Evolutionary conservation across 345 rosid species (phyloP).

Genomic region (Populus ilicifolia): DNA sequence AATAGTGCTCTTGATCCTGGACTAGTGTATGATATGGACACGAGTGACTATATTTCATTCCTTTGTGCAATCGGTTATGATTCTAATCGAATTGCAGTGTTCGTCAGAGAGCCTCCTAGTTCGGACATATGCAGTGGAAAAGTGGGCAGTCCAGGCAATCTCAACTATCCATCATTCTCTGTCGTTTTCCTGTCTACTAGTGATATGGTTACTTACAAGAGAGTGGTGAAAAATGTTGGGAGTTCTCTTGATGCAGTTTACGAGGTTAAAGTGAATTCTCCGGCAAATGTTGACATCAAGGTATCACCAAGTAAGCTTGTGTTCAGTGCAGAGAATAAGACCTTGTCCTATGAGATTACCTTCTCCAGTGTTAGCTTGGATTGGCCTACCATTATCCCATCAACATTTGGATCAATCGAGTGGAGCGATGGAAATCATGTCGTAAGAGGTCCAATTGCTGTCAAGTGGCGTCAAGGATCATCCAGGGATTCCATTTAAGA

Average conservation of each 20-base stretch:
- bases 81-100: slow-evolving; percentile 46
- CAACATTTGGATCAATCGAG: slow-evolving; percentile 61
- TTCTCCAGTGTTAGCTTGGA: slow-evolving; percentile 45
- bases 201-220: slow-evolving; percentile 45
- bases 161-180: slow-evolving; percentile 30
- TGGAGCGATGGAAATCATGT: slow-evolving; percentile 74
- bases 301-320: slow-evolving; percentile 63
- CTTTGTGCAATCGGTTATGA: slow-evolving; percentile 82
- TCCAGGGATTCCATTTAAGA: slow-evolving; percentile 42
- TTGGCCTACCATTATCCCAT: slow-evolving; percentile 25
- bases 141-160: slow-evolving; percentile 33
- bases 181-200: slow-evolving; percentile 26
- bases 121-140: slow-evolving; percentile 32
- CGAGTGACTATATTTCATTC: slow-evolving; percentile 48
- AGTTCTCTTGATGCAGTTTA: slow-evolving; percentile 49
- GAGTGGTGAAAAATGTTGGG: slow-evolving; percentile 72
- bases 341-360: slow-evolving; percentile 53
- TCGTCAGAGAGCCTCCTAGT: slow-evolving; percentile 43
- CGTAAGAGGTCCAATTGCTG: slow-evolving; percentile 72
- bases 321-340: slow-evolving; percentile 45
- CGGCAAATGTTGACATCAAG: slow-evolving; percentile 46
- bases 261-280: slow-evolving; percentile 52
- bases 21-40: slow-evolving; percentile 66
- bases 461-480: slow-evolving; percentile 45
- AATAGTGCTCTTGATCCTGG: slow-evolving; percentile 75